Base-by-base conservation (phyloP, 805 yeast genomes). In the Kregervanrija fluxuum region DNA sequence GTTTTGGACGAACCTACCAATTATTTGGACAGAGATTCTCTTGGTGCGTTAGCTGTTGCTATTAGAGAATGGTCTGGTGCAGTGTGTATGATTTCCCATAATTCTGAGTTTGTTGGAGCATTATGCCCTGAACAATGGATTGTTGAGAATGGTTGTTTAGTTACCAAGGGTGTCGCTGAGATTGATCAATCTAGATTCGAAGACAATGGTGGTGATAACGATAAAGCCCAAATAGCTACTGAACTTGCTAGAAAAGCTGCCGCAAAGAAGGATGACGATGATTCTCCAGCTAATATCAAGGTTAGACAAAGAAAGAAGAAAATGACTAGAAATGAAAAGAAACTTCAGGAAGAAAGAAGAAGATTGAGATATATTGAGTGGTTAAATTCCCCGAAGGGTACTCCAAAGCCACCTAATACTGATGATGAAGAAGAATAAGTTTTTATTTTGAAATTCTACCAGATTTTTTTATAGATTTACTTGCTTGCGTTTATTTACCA, bases 61-160 rank as follows among this genome's bases (percentile, higher is more conserved):
- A 93, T 91, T 61, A 82, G 97, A 68, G 97, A 91, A 65, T 91
- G 98, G 98, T 68, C 79, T 51, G 99, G 99, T 62, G 98, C 97
- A 71, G 98, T 91, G 50, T 95, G 91, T 47, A 87, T 91, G 95
- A 91, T 91, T 69, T 90, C 98, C 51, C 99, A 91, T 73, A 91
- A 91, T 73, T 83, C 82, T 59, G 99, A 91, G 68, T 91, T 91
- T 55, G 96, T 90, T 37, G 95, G 97, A 44, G 98, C 98, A 5
- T 70, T 91, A 57, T 90, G 98, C 66, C 98, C 98, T 34, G 99
- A 91, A 70, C 97, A 90, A 68, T 91, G 99, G 99, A 79, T 85
- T 55, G 95, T 91, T 46, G 95, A 88, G 64, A 85, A 90, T 59
- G 98, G 98, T 64, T 75, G 75, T 48, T 81, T 91, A 71, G 85